Evolutionary conservation across 768 basidiomycete genomes (phyloP).

Genomic region (Boletellus ananas): DNA sequence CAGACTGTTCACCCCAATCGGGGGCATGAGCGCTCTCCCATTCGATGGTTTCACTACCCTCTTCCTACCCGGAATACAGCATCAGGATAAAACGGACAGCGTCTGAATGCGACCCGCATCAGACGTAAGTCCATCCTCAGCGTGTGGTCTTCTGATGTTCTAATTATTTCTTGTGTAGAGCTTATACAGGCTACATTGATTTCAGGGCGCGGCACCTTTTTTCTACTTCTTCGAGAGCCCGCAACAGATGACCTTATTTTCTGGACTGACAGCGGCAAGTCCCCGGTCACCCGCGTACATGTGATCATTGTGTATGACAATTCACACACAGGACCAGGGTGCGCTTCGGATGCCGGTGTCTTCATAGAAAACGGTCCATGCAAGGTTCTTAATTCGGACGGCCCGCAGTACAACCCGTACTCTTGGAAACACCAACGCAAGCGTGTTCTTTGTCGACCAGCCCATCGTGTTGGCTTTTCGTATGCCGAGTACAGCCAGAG

Average conservation of each 20-base stretch:
- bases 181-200: too few relatives aligned
- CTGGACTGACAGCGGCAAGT: too few relatives aligned
- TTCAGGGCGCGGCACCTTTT: too few relatives aligned
- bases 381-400: too few relatives aligned
- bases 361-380: too few relatives aligned
- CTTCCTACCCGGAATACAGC: constrained; percentile 40
- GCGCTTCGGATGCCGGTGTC: too few relatives aligned
- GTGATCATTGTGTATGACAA: background rate
- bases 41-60: constrained; percentile 35
- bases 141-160: too few relatives aligned
- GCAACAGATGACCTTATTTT: too few relatives aligned
- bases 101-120: constrained; percentile 12
- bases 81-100: constrained; percentile 38
- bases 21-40: constrained; percentile 22
- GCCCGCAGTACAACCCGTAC: constrained; percentile 41
- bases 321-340: constrained; percentile 54
- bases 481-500: constrained; percentile 37
- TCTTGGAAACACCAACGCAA: constrained; percentile 64
- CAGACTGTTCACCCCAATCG: constrained; percentile 31
- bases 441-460: constrained; percentile 72
- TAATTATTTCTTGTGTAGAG: too few relatives aligned
- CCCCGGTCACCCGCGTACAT: too few relatives aligned
- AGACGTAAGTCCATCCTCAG: background rate
- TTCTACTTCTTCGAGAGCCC: too few relatives aligned
- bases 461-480: constrained; percentile 39